phyloP scores from a whole-genome alignment of 2,329 filamentous ascomycete species.

The Exserohilum rostratum region DNA sequence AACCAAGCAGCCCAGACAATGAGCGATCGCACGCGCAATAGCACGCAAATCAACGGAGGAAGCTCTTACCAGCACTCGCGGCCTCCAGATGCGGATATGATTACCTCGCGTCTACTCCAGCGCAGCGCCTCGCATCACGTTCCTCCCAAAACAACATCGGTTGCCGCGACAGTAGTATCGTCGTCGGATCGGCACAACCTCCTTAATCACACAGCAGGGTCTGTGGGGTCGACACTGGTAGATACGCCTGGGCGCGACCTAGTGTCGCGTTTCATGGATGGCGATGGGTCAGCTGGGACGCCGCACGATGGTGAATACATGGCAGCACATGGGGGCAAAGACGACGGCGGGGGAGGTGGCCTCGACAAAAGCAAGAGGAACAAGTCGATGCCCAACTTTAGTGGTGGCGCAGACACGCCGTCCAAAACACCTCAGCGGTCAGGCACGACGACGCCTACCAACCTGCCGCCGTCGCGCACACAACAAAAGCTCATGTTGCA shows the following conservation, averaged over 20 bases:
- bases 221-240: conserved; percentile 47
- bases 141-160: conserved; percentile 69
- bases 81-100: conserved; percentile 64
- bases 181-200: conserved; percentile 47
- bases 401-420: conserved; percentile 35
- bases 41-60: conserved; percentile 37
- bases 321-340: conserved; percentile 33
- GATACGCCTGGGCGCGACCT: conserved; percentile 51
- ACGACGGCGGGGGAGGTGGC: conserved; percentile 24
- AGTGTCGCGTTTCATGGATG: conserved; percentile 55
- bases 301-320: conserved; percentile 49
- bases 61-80: conserved; percentile 44
- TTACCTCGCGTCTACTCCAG: conserved; percentile 71
- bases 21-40: conserved; percentile 34
- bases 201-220: conserved; percentile 46
- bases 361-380: conserved; percentile 46
- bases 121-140: conserved; percentile 66
- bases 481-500: conserved; percentile 79
- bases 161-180: conserved; percentile 60
- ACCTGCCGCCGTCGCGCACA: conserved; percentile 63
- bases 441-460: conserved; percentile 49
- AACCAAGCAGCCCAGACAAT: conserved; percentile 23
- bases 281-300: conserved; percentile 49
- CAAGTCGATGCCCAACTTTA: conserved; percentile 48
- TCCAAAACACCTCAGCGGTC: conserved; percentile 39